Conservation (phyloP, 2,329 filamentous ascomycete genomes). For the Coniochaeta sp. region DNA sequence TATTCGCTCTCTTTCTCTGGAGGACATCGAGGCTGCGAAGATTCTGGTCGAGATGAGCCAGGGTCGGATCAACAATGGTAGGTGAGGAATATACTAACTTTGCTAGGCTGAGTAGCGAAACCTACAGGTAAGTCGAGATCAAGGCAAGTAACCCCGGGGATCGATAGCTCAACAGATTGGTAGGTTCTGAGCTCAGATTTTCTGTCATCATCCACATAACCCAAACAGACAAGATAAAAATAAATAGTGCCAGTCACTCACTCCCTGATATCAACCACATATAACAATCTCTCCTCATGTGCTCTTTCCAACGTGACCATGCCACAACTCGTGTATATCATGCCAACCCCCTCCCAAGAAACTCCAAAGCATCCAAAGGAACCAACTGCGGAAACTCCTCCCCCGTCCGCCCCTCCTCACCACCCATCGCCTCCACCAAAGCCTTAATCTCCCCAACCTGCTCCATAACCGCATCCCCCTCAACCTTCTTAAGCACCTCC, state of each 20-base stretch:
- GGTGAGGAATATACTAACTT: not conserved
- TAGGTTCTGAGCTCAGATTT: not conserved
- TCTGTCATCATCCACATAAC: not conserved
- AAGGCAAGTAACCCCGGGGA: not conserved
- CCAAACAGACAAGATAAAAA: not conserved
- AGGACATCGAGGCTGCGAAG: not conserved
- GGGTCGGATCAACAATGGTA: not conserved
- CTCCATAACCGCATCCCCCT: not conserved
- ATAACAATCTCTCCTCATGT: not conserved
- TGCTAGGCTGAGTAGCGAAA: not conserved
- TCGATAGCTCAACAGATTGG: not conserved
- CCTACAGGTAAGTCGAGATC: not conserved
- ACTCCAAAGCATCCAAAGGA: slow-evolving; percentile 5
- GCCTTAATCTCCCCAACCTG: slow-evolving; percentile 2
- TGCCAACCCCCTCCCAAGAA: not conserved
- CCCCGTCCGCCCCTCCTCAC: not conserved
- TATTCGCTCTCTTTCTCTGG: not conserved
- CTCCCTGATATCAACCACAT: not conserved
- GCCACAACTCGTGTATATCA: not conserved
- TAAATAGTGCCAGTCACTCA: not conserved
- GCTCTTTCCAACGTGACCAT: not conserved
- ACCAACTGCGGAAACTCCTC: not conserved
- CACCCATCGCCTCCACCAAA: not conserved
- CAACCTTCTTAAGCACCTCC: slow-evolving; percentile 3
- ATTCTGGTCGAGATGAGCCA: not conserved